Conservation (phyloP, 2,329 filamentous ascomycete species). For the Penicillium sp. region DNA sequence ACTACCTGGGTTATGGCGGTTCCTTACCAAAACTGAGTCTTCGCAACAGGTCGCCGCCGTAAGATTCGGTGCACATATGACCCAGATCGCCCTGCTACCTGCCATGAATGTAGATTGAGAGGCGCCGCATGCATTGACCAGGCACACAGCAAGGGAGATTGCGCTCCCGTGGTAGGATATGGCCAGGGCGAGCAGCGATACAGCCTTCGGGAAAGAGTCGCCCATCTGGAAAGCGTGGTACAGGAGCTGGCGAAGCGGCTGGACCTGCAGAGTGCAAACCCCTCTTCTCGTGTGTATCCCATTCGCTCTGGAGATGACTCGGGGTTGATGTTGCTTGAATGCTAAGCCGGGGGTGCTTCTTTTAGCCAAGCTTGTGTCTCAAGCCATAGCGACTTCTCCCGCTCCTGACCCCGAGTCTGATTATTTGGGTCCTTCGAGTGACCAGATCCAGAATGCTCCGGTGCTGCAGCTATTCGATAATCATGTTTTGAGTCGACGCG, state of each 20-base stretch:
- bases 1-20: not conserved
- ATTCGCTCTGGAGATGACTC: not conserved
- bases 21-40: not conserved
- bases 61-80: slow-evolving; percentile 41
- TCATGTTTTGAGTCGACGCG: slow-evolving; percentile 29
- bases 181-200: slow-evolving; percentile 27
- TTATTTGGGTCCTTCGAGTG: slow-evolving; percentile 18
- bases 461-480: slow-evolving; percentile 37
- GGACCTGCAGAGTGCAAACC: slow-evolving; percentile 17
- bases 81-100: slow-evolving; percentile 26
- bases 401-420: slow-evolving; percentile 16
- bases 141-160: slow-evolving; percentile 21
- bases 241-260: slow-evolving; percentile 29
- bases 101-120: slow-evolving; percentile 38
- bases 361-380: slow-evolving; percentile 3
- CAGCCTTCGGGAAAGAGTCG: slow-evolving; percentile 35
- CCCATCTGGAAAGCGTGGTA: slow-evolving; percentile 34
- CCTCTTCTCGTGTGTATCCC: slow-evolving; percentile 3
- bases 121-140: slow-evolving; percentile 38
- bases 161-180: not conserved
- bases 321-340: too few relatives aligned
- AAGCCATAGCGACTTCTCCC: slow-evolving; percentile 4
- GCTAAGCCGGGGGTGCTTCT: not conserved
- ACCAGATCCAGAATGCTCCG: slow-evolving; percentile 31
- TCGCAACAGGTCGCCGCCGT: slow-evolving; percentile 30